Conservation (phyloP, 1,284 basidiomycete species). For the Polyporus tsugae region DNA sequence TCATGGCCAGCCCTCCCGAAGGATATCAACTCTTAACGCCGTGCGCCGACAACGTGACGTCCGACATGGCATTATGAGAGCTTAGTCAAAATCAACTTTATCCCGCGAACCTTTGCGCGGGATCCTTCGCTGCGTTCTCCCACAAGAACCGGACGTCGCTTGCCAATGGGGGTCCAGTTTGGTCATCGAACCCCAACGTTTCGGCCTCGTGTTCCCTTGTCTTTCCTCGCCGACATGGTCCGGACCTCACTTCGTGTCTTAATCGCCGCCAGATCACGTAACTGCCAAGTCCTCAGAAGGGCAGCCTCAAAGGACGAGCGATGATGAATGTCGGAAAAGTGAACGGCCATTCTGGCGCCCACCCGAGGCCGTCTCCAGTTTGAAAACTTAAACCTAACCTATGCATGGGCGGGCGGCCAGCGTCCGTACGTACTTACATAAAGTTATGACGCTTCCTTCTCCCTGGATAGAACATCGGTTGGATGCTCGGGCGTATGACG, state of each 20-base stretch:
- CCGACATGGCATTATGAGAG: not conserved
- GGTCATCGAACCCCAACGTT: not conserved
- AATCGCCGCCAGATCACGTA: slow-evolving; percentile 10
- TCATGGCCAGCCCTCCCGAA: not conserved
- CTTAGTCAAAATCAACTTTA: slow-evolving; percentile 6
- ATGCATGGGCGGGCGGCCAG: not conserved
- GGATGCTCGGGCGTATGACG: not conserved
- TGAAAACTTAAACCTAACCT: not conserved
- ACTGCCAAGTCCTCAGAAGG: not conserved
- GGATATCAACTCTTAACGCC: not conserved
- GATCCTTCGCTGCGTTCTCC: not conserved
- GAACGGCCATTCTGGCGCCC: slow-evolving; percentile 3
- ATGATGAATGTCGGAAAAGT: not conserved
- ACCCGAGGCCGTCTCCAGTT: not conserved
- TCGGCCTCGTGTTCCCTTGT: slow-evolving; percentile 6
- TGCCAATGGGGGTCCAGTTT: not conserved
- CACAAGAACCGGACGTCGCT: not conserved
- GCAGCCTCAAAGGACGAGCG: not conserved
- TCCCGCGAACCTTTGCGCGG: slow-evolving; percentile 4
- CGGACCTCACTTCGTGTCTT: not conserved
- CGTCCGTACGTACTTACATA: too few species aligned
- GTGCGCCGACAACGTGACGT: not conserved
- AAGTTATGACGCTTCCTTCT: not conserved
- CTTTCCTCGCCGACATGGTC: not conserved
- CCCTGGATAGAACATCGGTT: not conserved